A percentile compares a stretch with the other conserved stretches of the same genome.
phyloP scores from a whole-genome alignment of 2,329 filamentous ascomycete genomes.

The Microcera coccophila region DNA sequence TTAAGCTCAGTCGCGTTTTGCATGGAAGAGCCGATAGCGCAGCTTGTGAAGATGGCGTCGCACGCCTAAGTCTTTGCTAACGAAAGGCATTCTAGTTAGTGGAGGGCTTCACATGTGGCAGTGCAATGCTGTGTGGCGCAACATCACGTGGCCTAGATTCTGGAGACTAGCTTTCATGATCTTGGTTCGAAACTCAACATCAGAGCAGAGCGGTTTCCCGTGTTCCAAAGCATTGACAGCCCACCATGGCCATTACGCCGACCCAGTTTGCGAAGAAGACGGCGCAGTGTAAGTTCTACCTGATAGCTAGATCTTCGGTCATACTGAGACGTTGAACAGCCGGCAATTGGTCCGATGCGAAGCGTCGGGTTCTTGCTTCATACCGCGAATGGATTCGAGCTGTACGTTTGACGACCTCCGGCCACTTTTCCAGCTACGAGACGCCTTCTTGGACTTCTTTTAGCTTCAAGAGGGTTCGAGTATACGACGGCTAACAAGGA shows the following conservation, averaged over 20 bases:
- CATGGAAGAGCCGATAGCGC: slow-evolving; percentile 4
- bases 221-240: slow-evolving; percentile 36
- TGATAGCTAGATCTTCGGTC: not conserved
- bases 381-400: slow-evolving; percentile 96
- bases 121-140: slow-evolving; percentile 17
- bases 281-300: slow-evolving; percentile 63
- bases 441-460: not conserved
- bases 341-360: slow-evolving; percentile 84
- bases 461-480: not conserved
- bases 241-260: slow-evolving; percentile 81
- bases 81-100: slow-evolving; percentile 18
- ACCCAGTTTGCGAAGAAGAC: slow-evolving; percentile 84
- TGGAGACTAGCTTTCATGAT: slow-evolving; percentile 22
- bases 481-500: slow-evolving; percentile 13
- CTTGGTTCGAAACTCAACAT: slow-evolving; percentile 29
- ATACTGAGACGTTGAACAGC: slow-evolving; percentile 55
- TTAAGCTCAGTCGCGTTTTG: slow-evolving; percentile 3
- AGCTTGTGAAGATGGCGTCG: not conserved
- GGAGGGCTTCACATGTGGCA: slow-evolving; percentile 20
- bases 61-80: slow-evolving; percentile 15
- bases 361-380: slow-evolving; percentile 76
- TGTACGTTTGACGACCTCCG: slow-evolving; percentile 56
- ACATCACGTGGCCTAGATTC: slow-evolving; percentile 28
- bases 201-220: slow-evolving; percentile 28
- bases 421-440: not conserved